Conservation (phyloP, 345 rosid species). For the rapeseed (Brassica napus) region Da-Ae NC_063444.1:13458501-13459000, state of each 20-base stretch:
- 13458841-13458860: neutral
- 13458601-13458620: neutral
- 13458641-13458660: neutral
- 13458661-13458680: too few relatives aligned
- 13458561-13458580: constrained; percentile 58
- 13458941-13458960: constrained; percentile 86
- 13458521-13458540: constrained; percentile 88
- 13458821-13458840: constrained; percentile 69
- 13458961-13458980: constrained; percentile 50
- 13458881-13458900: too few relatives aligned
- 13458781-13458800: constrained; percentile 65
- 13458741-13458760: constrained; percentile 73
- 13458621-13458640: neutral
- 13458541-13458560: constrained; percentile 68
- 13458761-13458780: constrained; percentile 71
- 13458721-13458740: constrained; percentile 62
- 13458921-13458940: constrained; percentile 6
- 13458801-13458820: constrained; percentile 92
- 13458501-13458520: constrained; percentile 68
- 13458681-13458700: too few relatives aligned
- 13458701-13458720: constrained; percentile 52
- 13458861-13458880: neutral
- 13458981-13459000: constrained; percentile 43
- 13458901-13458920: neutral
- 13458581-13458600: constrained; percentile 7